Base-by-base conservation (phyloP, 164 flowering plant species). In the Taxillus chinensis region DNA sequence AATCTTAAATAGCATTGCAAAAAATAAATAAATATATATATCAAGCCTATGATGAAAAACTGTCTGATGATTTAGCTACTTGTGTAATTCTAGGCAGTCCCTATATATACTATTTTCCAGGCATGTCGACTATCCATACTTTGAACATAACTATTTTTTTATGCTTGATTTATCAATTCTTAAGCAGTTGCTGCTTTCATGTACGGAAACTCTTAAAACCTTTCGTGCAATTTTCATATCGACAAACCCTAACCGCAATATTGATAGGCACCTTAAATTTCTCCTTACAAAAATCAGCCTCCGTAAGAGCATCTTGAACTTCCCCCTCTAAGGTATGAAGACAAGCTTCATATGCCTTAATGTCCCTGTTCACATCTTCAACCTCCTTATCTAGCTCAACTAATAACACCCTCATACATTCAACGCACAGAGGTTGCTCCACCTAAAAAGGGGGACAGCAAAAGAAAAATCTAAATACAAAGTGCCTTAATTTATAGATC, bases 341-440 rank as follows among this genome's bases (percentile, higher is more conserved):
- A 68, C 92, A 89, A 58, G 91, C 87, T 79, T 93, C 99, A 82
- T 93, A 93, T 5, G 95, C 95, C 77, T 89, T 78, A 51, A 89
- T 81, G 79, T 92, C 98, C 75, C 87, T 86, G 68, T 80, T 86
- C 65, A 82, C 90, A 82, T 93, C 97, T 77, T 93, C 99, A 69
- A 90, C 95, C 79, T 93, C 99, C 74, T 90, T 90, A 68, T 93
- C 99, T 64, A 93, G 89, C 67, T 93, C 90, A 72, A 86, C 97
- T 43, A 96, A 93, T 70, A 90, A 63, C 43, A 86, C 80, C 46
- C 95, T 79, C 99, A 93, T 90, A 75, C 99, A 93, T 62, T 90
- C 99, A 55, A 93, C 82, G 79, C 99, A 93, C 40, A 93, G 62
- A 60, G 99, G 99, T 74, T 90, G 97, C 67, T 90, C 99, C 72